Conservation (phyloP, 192 early-diverging fungal species). For the Dimargaris cristalligena region DNA sequence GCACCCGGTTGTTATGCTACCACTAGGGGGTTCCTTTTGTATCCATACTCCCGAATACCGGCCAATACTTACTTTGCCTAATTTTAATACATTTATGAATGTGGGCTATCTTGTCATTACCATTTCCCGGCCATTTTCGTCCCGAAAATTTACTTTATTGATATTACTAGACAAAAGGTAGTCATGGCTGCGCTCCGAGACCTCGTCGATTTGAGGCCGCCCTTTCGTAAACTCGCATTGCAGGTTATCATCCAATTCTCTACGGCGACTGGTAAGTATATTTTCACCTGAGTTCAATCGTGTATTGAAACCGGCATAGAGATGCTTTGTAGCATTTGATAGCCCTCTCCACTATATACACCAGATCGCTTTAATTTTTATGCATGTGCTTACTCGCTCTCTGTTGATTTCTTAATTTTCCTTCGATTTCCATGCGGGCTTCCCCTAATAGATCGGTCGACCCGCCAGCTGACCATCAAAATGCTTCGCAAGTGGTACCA, state of each 20-base stretch:
- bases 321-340: too few species aligned
- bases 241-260: not conserved
- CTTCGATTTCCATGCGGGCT: not conserved
- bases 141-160: not conserved
- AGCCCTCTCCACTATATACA: too few species aligned
- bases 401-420: not conserved
- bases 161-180: not conserved
- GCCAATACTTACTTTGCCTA: too few species aligned
- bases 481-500: slow-evolving; percentile 6
- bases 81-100: too few species aligned
- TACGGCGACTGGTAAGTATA: not conserved
- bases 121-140: not conserved
- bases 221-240: not conserved
- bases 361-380: too few species aligned
- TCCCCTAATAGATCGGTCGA: not conserved
- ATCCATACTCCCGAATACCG: too few species aligned
- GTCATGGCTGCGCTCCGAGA: not conserved
- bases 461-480: slow-evolving; percentile 4
- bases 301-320: too few species aligned
- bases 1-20: too few species aligned
- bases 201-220: not conserved
- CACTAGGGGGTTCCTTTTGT: too few species aligned
- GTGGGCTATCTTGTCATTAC: not conserved
- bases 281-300: too few species aligned
- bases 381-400: too few species aligned